phyloP scores from a whole-genome alignment of 1,139 yeast species.

The Suhomyces bokatorum region DNA sequence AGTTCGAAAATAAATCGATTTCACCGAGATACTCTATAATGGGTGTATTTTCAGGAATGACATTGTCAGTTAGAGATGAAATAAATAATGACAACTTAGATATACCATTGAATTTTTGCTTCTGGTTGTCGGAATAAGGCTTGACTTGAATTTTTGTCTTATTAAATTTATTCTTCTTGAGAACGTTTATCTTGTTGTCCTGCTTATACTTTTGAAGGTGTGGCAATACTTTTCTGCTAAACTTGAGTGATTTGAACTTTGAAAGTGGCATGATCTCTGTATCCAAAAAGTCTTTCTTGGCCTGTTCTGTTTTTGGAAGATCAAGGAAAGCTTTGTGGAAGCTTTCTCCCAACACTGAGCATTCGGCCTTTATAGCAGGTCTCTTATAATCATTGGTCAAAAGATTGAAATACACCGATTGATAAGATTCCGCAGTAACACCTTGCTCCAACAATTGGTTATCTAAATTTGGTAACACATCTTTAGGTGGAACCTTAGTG shows the following conservation, averaged over 20 bases:
- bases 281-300: slow-evolving; percentile 12
- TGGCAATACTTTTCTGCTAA: slow-evolving; percentile 35
- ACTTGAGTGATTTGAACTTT: slow-evolving; percentile 33
- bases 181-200: slow-evolving; percentile 23
- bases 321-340: slow-evolving; percentile 18
- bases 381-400: slow-evolving; percentile 51
- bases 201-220: slow-evolving; percentile 34
- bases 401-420: slow-evolving; percentile 51
- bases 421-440: slow-evolving; percentile 48
- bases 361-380: slow-evolving; percentile 29
- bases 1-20: slow-evolving; percentile 61
- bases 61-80: slow-evolving; percentile 17
- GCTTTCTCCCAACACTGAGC: slow-evolving; percentile 25
- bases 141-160: slow-evolving; percentile 40
- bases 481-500: slow-evolving; percentile 5
- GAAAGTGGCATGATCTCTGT: slow-evolving; percentile 27
- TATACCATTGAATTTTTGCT: slow-evolving; percentile 71
- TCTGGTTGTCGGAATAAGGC: slow-evolving; percentile 54
- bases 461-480: slow-evolving; percentile 37
- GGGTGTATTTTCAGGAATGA: slow-evolving; percentile 51
- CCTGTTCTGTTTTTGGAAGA: slow-evolving; percentile 17
- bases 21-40: slow-evolving; percentile 76
- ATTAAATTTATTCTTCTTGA: slow-evolving; percentile 25
- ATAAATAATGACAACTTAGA: slow-evolving; percentile 67
- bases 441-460: slow-evolving; percentile 45